These are phyloP conservation scores for Isoetes taiwanensis DNA, from an alignment of 75 land plant genomes.

Conservation along the genomic window DNA sequence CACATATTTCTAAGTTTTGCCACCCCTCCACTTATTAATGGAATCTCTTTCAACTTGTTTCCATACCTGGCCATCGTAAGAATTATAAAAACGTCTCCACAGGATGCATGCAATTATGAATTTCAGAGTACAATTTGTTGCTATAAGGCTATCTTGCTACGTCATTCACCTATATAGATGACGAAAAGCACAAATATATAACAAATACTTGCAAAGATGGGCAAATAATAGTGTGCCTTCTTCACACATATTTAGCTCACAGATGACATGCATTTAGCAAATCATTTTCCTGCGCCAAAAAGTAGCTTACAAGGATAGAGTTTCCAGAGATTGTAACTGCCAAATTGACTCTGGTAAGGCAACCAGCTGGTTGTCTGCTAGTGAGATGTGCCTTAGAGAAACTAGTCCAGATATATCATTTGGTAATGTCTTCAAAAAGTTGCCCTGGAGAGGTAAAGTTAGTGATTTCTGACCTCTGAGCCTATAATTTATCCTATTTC, in stretches of 20 bases:
- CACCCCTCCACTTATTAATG: conserved; percentile 12
- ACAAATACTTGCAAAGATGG: not conserved
- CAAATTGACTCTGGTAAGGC: conserved; percentile 26
- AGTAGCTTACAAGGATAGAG: conserved; percentile 33
- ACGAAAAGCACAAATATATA: not conserved
- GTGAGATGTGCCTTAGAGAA: conserved; percentile 21
- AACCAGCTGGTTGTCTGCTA: conserved; percentile 25
- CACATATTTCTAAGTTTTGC: conserved; percentile 20
- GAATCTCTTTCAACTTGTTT: conserved; percentile 18
- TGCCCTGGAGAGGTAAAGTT: too few species aligned
- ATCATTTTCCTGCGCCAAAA: too few species aligned
- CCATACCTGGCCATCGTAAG: too few species aligned
- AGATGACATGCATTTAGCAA: not conserved
- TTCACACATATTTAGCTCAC: not conserved
- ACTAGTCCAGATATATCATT: conserved; percentile 10
- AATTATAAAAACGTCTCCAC: too few species aligned
- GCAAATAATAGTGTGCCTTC: too few species aligned
- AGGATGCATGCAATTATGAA: too few species aligned
- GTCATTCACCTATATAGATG: not conserved
- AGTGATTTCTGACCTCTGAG: too few species aligned
- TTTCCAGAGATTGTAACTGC: conserved; percentile 14
- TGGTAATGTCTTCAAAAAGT: conserved; percentile 16
- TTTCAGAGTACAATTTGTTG: too few species aligned
- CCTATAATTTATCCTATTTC: not conserved
- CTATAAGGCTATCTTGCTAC: too few species aligned